These are phyloP conservation scores for Podospora comata DNA, from an alignment of 495 filamentous ascomycete species.

Conservation along the genomic window DNA sequence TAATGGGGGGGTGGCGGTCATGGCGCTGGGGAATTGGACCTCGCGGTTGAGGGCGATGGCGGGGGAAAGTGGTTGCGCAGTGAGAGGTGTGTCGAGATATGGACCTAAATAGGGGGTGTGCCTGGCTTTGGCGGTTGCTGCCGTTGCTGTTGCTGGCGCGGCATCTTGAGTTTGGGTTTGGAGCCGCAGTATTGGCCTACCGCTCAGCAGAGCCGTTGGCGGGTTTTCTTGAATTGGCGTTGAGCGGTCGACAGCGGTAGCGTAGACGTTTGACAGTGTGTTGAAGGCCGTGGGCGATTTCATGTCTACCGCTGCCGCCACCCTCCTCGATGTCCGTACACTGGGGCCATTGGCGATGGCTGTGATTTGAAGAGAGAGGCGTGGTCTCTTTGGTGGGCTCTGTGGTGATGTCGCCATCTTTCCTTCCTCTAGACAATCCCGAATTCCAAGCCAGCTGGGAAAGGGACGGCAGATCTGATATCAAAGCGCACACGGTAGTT, in stretches of 20 bases:
- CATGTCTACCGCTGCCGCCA: conserved; percentile 49
- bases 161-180: conserved; percentile 35
- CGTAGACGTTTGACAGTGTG: conserved; percentile 77
- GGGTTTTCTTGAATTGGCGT: conserved; percentile 49
- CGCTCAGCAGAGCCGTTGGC: conserved; percentile 37
- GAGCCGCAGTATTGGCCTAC: conserved; percentile 44
- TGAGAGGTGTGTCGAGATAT: conserved; percentile 45
- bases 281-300: conserved; percentile 77
- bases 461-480: conserved; percentile 19
- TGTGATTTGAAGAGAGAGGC: conserved; percentile 76
- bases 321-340: conserved; percentile 33
- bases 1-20: conserved; percentile 48
- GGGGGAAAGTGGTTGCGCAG: conserved; percentile 44
- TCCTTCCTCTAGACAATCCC: conserved; percentile 8
- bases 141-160: conserved; percentile 7
- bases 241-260: conserved; percentile 62
- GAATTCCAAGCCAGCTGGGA: conserved; percentile 21
- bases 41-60: conserved; percentile 17
- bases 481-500: conserved; percentile 20
- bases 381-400: conserved; percentile 60
- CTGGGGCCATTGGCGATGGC: conserved; percentile 32
- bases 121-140: conserved; percentile 27
- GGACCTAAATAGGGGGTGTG: conserved; percentile 37
- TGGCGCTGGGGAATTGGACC: conserved; percentile 24
- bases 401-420: conserved; percentile 39